Base-by-base conservation (phyloP, 306 rosid species). In the Begonia peltatifolia region DNA sequence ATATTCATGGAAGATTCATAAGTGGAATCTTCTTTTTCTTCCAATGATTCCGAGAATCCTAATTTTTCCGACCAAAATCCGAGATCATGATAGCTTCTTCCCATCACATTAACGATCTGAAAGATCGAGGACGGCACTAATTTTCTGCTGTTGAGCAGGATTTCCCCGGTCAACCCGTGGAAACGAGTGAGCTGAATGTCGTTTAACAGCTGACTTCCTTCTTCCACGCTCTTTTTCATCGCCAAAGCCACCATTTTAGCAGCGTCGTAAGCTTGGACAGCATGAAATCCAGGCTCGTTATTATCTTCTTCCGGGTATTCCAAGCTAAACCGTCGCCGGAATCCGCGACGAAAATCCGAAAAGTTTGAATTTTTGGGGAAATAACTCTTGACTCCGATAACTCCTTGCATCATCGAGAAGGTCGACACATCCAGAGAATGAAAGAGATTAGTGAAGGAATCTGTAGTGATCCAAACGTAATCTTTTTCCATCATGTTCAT, bases 381-480 rank as follows among this genome's bases (percentile, higher is more conserved):
- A 61, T 66, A 68, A 65, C 75, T 63, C 68, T 68, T 68, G 18
- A 74, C 51, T 14, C 84, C 79, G 11, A 81, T n/a, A 51, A 69
- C 56, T 13, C 87, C 87, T 61, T 74, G 81, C 78, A 74, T 69
- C 11, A 65, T 46, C 51, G 74, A 68, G 47, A 63, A 20, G 22
- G 59, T 58, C 41, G 84, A 74, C 42, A 69, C 56, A 63, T 69
- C 63, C 66, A 77, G 65, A 60, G 79, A 74, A 66, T 77, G 60
- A n/a, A 70, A 66, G 61, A 74, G 72, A 61, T 65, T 69, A 22
- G 87, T 69, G 55, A 74, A 48, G 35, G 72, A 54, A 42, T 74
- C 74, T 12, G 81, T 71, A 9, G 76, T 68, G 62, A 81, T 77
- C 87, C 84, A 81, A 15, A 74, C 79, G 61, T 63, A 76, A 44